A percentile compares a stretch with the other conserved stretches of the same genome.
These are phyloP conservation scores for Alloteropsis semialata DNA, from an alignment of 176 grass and related monocot species.

Conservation along the genomic window DNA sequence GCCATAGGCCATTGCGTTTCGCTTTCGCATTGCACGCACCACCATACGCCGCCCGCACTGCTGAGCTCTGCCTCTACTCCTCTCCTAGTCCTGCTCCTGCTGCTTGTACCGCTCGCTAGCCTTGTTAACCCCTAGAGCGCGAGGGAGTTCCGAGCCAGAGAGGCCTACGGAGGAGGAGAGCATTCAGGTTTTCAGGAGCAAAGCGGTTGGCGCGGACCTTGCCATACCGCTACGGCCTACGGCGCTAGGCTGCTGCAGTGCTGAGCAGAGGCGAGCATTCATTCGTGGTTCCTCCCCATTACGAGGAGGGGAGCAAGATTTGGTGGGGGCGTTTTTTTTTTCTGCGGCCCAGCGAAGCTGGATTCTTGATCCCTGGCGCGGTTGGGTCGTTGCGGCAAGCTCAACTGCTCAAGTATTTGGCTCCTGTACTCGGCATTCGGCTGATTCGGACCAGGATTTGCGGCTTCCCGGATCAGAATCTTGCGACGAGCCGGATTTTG, in stretches of 20 bases:
- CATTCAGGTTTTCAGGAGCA: slow-evolving; percentile 14
- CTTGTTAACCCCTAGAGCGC: slow-evolving; percentile 29
- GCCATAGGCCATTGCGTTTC: background rate
- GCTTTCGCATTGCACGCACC: slow-evolving; percentile 8
- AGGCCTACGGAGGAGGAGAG: background rate
- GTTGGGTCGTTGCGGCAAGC: slow-evolving; percentile 17
- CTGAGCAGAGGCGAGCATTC: background rate
- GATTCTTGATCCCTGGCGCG: slow-evolving; percentile 29
- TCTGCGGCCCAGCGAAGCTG: background rate
- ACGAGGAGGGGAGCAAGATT: background rate
- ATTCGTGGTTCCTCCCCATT: no score
- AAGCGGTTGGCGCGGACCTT: background rate
- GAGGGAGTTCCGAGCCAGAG: background rate
- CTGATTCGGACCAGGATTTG: slow-evolving; percentile 8
- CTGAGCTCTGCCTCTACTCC: background rate
- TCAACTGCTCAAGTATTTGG: background rate
- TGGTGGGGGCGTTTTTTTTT: background rate
- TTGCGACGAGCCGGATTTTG: background rate
- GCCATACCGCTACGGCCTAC: background rate
- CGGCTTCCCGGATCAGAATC: slow-evolving; percentile 3
- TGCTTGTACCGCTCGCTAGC: background rate
- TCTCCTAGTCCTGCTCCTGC: background rate
- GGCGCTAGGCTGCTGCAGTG: background rate
- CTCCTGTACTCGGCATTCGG: background rate
- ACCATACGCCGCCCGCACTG: background rate